phyloP scores from a whole-genome alignment of 1,139 yeast species.

The Suhomyces coccinellae region DNA sequence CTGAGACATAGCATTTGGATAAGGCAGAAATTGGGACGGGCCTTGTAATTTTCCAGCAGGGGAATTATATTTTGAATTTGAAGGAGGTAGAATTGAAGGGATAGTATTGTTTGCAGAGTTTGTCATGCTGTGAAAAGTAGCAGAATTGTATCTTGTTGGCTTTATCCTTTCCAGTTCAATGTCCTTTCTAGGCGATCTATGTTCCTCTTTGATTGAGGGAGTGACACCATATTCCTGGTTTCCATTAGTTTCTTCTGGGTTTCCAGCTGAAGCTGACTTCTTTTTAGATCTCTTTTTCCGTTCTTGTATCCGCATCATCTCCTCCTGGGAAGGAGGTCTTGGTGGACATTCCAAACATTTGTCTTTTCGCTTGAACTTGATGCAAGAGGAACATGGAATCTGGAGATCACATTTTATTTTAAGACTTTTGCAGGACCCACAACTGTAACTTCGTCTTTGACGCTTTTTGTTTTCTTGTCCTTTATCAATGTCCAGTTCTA shows the following conservation, averaged over 20 bases:
- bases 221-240: background rate
- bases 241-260: background rate
- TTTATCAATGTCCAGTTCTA: background rate
- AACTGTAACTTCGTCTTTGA: slow-evolving; percentile 52
- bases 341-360: slow-evolving; percentile 46
- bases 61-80: background rate
- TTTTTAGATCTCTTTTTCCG: slow-evolving; percentile 18
- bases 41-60: background rate
- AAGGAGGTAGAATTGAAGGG: background rate
- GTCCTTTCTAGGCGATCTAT: background rate
- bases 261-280: slow-evolving; percentile 2
- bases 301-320: slow-evolving; percentile 20
- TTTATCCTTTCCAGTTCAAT: background rate
- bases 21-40: background rate
- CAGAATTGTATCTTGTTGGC: background rate
- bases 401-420: slow-evolving; percentile 55
- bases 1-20: background rate
- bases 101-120: background rate
- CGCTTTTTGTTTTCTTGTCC: slow-evolving; percentile 22
- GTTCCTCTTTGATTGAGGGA: background rate
- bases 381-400: slow-evolving; percentile 52
- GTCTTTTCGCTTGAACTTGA: slow-evolving; percentile 40
- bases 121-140: background rate
- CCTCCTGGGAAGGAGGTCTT: slow-evolving; percentile 43
- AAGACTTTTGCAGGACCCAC: slow-evolving; percentile 56